phyloP scores from a whole-genome alignment of 345 rosid genomes.

The Bruguiera gymnorhiza region DNA sequence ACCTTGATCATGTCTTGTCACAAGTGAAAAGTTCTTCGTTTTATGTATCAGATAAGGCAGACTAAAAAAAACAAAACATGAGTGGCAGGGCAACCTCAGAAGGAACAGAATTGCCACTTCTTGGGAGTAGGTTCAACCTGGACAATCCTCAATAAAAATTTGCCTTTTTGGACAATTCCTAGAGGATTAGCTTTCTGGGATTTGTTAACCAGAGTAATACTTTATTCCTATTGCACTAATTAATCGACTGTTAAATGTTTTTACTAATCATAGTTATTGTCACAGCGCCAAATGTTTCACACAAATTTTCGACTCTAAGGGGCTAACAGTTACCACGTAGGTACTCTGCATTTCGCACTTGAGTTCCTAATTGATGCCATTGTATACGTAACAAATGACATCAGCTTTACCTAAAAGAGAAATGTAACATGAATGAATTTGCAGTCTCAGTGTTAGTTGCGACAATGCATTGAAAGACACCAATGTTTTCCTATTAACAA shows the following conservation, averaged over 20 bases:
- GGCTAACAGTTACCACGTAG: neutral
- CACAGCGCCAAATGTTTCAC: too few species aligned
- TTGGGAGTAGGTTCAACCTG: slow-evolving; percentile 10
- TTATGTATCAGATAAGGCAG: slow-evolving; percentile 22
- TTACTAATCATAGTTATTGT: neutral
- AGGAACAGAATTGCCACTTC: slow-evolving; percentile 7
- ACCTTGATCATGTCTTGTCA: slow-evolving; percentile 21
- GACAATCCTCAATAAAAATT: slow-evolving; percentile 19
- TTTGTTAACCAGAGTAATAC: neutral
- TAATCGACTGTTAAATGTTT: slow-evolving; percentile 1
- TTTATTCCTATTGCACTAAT: neutral
- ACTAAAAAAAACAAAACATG: neutral
- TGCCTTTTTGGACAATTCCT: slow-evolving; percentile 12
- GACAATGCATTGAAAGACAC: neutral
- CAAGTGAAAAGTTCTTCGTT: slow-evolving; percentile 27
- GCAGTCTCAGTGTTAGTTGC: neutral
- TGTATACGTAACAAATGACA: neutral
- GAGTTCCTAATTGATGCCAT: neutral
- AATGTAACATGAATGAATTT: too few species aligned
- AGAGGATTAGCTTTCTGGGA: slow-evolving; percentile 11
- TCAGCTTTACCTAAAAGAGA: neutral
- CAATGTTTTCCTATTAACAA: too few species aligned
- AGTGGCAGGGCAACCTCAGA: slow-evolving; percentile 13
- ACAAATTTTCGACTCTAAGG: too few species aligned
- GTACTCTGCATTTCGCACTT: neutral